Percentiles rank a stretch among this genome's conserved stretches.
phyloP scores from a whole-genome alignment of 257 asterid species.

The Solanum habrochaites region DNA sequence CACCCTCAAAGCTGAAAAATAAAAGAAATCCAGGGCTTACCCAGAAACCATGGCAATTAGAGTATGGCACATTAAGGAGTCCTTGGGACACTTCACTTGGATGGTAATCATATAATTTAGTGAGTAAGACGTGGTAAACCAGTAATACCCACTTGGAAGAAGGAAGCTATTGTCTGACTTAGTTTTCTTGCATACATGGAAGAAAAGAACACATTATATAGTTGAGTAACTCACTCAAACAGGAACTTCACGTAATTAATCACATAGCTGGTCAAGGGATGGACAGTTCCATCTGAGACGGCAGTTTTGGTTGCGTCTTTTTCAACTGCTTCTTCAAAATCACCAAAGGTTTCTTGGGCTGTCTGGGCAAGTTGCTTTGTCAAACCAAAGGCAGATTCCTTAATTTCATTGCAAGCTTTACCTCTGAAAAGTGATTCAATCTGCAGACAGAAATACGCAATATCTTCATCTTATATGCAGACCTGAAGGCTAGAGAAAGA shows the following conservation, averaged over 20 bases:
- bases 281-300: slow-evolving; percentile 96
- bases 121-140: background rate
- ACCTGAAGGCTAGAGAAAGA: background rate
- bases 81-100: background rate
- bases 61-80: background rate
- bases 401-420: slow-evolving; percentile 77
- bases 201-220: background rate
- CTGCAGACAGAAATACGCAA: slow-evolving; percentile 28
- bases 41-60: background rate
- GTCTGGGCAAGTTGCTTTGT: slow-evolving; percentile 93
- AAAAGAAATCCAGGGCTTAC: background rate
- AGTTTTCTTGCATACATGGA: background rate
- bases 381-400: slow-evolving; percentile 92
- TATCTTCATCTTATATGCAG: background rate
- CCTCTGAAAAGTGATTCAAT: slow-evolving; percentile 80
- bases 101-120: background rate
- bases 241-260: slow-evolving; percentile 94
- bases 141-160: background rate
- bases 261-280: slow-evolving; percentile 97
- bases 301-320: slow-evolving; percentile 99
- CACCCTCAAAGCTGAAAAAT: background rate
- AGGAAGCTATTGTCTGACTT: background rate
- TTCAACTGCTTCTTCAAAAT: slow-evolving; percentile 98
- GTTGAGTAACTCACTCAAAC: slow-evolving; percentile 66
- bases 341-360: slow-evolving; percentile 92